phyloP scores from a whole-genome alignment of 192 early-diverging fungal genomes.

The Coemansia sp. region DNA sequence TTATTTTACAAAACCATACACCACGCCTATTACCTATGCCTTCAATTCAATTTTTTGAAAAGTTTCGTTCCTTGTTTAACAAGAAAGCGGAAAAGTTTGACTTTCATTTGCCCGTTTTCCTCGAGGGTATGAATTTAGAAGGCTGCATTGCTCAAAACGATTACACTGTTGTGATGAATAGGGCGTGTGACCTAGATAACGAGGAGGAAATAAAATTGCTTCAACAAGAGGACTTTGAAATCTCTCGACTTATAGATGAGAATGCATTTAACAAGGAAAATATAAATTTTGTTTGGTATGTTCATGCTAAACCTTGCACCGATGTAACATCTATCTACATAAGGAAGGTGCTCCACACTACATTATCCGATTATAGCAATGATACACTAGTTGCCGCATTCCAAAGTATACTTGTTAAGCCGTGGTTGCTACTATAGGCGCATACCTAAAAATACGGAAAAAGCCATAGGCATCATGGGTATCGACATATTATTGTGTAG shows the following conservation, averaged over 20 bases:
- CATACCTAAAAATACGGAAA: background rate
- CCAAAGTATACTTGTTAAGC: background rate
- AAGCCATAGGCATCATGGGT: background rate
- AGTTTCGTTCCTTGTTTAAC: background rate
- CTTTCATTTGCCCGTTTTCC: background rate
- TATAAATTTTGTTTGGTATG: background rate
- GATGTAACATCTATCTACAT: background rate
- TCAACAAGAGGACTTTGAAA: background rate
- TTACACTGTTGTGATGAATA: background rate
- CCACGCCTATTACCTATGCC: background rate
- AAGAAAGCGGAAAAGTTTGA: background rate
- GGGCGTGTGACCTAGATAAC: background rate
- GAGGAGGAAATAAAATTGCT: background rate
- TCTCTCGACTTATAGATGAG: background rate
- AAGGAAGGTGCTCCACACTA: background rate
- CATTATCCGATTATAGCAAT: background rate
- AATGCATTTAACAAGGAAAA: background rate
- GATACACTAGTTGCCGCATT: background rate
- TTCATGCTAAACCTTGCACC: background rate
- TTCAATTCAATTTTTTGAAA: background rate
- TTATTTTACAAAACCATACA: background rate
- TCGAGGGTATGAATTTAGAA: background rate
- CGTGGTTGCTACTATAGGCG: background rate
- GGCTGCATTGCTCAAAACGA: background rate
- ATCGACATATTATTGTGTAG: too few species aligned